Evolutionary conservation across 1,284 basidiomycete species (phyloP).

Genomic region (Paramarasmius palmivorus): DNA sequence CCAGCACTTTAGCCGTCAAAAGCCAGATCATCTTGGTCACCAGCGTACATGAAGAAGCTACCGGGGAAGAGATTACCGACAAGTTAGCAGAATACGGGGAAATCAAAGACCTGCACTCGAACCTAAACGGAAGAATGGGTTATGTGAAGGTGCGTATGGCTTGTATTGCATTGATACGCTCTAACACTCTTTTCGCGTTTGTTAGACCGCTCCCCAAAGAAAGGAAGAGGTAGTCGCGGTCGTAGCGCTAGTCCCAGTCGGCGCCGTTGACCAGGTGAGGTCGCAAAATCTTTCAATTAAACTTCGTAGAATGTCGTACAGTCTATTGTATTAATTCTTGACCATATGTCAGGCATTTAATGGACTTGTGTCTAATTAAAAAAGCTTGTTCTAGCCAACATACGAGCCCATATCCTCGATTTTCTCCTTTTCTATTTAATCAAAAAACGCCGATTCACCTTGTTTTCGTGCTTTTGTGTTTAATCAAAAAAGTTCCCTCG

Average conservation of each 20-base stretch:
- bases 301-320: no score
- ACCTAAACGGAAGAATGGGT: slow-evolving; percentile 95
- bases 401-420: no score
- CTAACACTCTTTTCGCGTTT: slow-evolving; percentile 69
- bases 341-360: no score
- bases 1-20: slow-evolving; percentile 79
- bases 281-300: no score
- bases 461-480: no score
- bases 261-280: slow-evolving; percentile 40
- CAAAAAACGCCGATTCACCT: no score
- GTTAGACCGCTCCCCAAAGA: slow-evolving; percentile 86
- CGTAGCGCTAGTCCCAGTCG: slow-evolving; percentile 79
- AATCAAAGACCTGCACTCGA: slow-evolving; percentile 96
- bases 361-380: no score
- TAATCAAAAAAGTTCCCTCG: no score
- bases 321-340: no score
- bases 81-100: slow-evolving; percentile 98
- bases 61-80: slow-evolving; percentile 96
- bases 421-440: no score
- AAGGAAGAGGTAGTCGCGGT: slow-evolving; percentile 66
- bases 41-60: slow-evolving; percentile 96
- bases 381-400: no score
- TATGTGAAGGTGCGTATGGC: slow-evolving; percentile 87
- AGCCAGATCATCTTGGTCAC: slow-evolving; percentile 98
- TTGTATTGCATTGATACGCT: neutral